Percentiles rank a stretch among this genome's conserved stretches.
Evolutionary conservation across 805 yeast species (phyloP).

Genomic region (Saturnispora silvae): DNA sequence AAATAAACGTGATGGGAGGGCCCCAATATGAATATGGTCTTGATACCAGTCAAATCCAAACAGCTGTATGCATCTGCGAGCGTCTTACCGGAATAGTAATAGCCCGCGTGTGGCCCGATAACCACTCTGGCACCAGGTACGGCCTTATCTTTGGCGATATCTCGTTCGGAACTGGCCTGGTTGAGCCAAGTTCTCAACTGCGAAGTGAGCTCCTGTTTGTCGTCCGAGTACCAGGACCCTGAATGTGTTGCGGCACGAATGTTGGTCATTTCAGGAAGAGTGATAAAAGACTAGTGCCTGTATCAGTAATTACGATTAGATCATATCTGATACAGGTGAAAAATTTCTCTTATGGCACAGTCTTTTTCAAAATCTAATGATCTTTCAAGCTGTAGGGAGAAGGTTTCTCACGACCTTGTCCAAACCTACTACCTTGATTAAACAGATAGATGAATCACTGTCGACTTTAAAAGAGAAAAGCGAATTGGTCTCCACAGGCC

Average conservation of each 20-base stretch:
- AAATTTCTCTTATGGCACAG: too few species aligned
- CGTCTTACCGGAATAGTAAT: conserved; percentile 65
- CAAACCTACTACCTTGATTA: too few species aligned
- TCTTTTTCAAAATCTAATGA: too few species aligned
- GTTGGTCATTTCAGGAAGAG: not conserved
- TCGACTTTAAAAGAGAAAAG: too few species aligned
- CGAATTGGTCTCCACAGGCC: not conserved
- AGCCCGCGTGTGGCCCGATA: conserved; percentile 84
- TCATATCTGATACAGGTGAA: too few species aligned
- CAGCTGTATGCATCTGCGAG: conserved; percentile 68
- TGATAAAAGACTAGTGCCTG: too few species aligned
- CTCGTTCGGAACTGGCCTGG: conserved; percentile 16
- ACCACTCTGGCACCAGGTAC: conserved; percentile 38
- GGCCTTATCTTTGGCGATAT: conserved; percentile 11
- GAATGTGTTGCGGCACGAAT: conserved; percentile 62
- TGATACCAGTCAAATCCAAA: conserved; percentile 47
- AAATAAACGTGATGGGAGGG: conserved; percentile 91
- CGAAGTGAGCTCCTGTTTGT: conserved; percentile 30
- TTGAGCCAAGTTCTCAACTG: conserved; percentile 43
- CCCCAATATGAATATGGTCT: conserved; percentile 71
- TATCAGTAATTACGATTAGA: too few species aligned
- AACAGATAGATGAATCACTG: too few species aligned
- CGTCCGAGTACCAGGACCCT: conserved; percentile 76
- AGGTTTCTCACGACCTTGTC: too few species aligned
- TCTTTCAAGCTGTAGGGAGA: too few species aligned